Evolutionary conservation across 2,329 filamentous ascomycete genomes (phyloP), one percentile per base, ranked within the genome.

Genomic region (Beauveria australis): DNA sequence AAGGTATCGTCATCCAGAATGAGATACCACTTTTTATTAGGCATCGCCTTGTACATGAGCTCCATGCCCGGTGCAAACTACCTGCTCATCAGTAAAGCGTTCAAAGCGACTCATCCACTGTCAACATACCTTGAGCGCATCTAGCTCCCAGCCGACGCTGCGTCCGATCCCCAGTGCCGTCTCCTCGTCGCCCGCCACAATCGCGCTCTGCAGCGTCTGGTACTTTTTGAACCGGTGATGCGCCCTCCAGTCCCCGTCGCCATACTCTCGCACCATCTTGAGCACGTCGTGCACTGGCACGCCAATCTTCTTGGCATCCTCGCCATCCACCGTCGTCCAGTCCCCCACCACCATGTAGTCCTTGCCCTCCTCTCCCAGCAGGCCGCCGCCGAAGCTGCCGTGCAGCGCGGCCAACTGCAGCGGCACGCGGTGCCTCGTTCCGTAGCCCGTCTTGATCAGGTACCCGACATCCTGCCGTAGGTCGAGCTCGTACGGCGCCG

Each of bases 1-100:
- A 79, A 84, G 1, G 80, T 84, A 67, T 85, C 81, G 68, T 84
- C 82, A 68, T 84, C 81, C 16, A 82, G 69, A 64, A 84, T 78
- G 63, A 84, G 68, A 66, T 83, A 84, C 82, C 82, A 84, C 67
- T 82, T 81, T 72, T 83, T 84, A 63, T 74, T 68, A 0, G 81
- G 81, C 67, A 83, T 73, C 18, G 71, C 73, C 44, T 73, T 69
- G 72, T 79, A 82, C 22, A 78, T 73, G 63, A 81, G 75, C 64
- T 83, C 79, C 64, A 85, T 76, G 48, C 80, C 78, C 46, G 80
- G 77, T 56, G 84, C 77, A 66, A 83, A 83, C 81, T 83, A 62
- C 51, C 43, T 37, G 7, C 10, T n/a, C 1, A 28, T 60, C 22
- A 63, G 48, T 54, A 46, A 56, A 33, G 19, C 7, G 2, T 22